Evolutionary conservation across 2,329 filamentous ascomycete species (phyloP).

Genomic region (Pezicula carpinea): DNA sequence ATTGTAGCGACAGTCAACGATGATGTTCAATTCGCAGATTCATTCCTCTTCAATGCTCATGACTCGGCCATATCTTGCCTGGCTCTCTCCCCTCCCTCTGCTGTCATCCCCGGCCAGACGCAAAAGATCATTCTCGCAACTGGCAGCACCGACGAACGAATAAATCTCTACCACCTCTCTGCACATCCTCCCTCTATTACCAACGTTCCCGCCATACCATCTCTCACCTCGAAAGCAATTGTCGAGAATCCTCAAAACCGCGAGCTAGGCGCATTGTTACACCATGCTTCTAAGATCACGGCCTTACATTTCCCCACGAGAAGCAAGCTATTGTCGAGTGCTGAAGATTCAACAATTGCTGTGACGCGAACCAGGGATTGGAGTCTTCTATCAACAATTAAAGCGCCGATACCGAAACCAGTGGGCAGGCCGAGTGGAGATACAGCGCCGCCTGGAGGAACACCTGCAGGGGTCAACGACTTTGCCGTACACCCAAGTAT

Average conservation of each 20-base stretch:
- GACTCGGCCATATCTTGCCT: conserved; percentile 84
- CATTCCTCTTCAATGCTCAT: conserved; percentile 94
- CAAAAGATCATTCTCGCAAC: conserved; percentile 87
- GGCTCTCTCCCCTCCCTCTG: conserved; percentile 74
- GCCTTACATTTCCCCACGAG: conserved; percentile 76
- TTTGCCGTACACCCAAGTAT: conserved; percentile 95
- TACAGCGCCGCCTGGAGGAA: conserved; percentile 75
- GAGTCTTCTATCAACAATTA: conserved; percentile 81
- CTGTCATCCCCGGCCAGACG: conserved; percentile 52
- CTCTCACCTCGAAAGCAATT: conserved; percentile 67
- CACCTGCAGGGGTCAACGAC: conserved; percentile 86
- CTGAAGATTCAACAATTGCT: conserved; percentile 87
- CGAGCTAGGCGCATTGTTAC: conserved; percentile 79
- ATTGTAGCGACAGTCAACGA: conserved; percentile 67
- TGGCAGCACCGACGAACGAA: conserved; percentile 86
- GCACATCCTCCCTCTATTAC: conserved; percentile 57
- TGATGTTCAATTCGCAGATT: conserved; percentile 72
- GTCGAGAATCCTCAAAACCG: conserved; percentile 83
- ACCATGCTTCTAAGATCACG: conserved; percentile 81
- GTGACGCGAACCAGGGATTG: conserved; percentile 86
- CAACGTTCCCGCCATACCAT: conserved; percentile 56
- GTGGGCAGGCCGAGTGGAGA: conserved; percentile 81
- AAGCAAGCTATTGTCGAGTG: conserved; percentile 80
- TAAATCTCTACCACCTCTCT: conserved; percentile 91
- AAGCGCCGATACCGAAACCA: conserved; percentile 78